These are phyloP conservation scores for Hygrophorus pudorinus DNA, from an alignment of 768 basidiomycete genomes.

Conservation along the genomic window DNA sequence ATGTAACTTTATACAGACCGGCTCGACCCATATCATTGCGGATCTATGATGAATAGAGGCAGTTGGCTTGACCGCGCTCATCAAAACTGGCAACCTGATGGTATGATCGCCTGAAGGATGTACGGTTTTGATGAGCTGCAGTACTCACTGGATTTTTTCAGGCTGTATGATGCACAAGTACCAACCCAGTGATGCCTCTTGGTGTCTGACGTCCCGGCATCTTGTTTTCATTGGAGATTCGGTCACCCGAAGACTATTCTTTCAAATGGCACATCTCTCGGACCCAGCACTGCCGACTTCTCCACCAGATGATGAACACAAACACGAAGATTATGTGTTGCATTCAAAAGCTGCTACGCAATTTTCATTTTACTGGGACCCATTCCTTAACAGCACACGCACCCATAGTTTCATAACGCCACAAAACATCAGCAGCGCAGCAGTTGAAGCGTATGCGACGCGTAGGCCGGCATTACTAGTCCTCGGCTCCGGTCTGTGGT, in stretches of 20 bases:
- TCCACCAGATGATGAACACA: conserved; percentile 46
- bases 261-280: conserved; percentile 52
- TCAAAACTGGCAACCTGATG: conserved; percentile 83
- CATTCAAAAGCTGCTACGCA: conserved; percentile 33
- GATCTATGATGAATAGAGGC: conserved; percentile 59
- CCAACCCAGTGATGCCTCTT: conserved; percentile 37
- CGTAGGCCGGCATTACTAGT: conserved; percentile 55
- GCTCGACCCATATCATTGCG: conserved; percentile 64
- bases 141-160: conserved; percentile 18
- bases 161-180: conserved; percentile 77
- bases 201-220: conserved; percentile 48
- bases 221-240: conserved; percentile 83
- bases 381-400: conserved; percentile 67
- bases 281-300: conserved; percentile 46
- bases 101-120: conserved; percentile 28
- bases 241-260: conserved; percentile 70
- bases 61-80: conserved; percentile 65
- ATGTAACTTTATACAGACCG: conserved; percentile 39
- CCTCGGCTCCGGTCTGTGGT: conserved; percentile 84
- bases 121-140: neutral
- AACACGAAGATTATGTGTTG: conserved; percentile 58
- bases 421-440: neutral
- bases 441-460: neutral
- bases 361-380: conserved; percentile 75
- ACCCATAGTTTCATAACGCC: conserved; percentile 23